Base-by-base conservation (phyloP, 257 asterid genomes). In the Verbena officinalis region DNA sequence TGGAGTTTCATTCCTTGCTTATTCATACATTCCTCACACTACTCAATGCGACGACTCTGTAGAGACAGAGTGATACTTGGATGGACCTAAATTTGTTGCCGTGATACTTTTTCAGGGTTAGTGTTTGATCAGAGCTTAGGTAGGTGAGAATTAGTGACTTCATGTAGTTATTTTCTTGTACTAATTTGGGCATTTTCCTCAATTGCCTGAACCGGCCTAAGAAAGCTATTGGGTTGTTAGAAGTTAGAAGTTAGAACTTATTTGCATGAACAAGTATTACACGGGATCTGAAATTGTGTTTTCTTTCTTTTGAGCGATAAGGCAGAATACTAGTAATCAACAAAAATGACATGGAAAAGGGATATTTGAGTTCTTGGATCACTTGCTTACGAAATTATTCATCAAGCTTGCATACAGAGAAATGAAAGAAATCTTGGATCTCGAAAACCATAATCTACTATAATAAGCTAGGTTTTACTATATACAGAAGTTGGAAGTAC, bases 1-100 rank as follows among this genome's bases (percentile, higher is more conserved):
- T 36, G 96, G 89, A 49, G 76, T 76, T 50, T 79, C 93, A 0
- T 66, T 81, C 34, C 65, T 77, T 69, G 86, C 84, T 31, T 82
- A 82, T 73, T 44, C 83, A 0, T 79, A 55, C 78, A 62, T 75
- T 71, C 81, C 92, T 48, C 75, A 57, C 39, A 30, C 76, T 34
- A 59, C 72, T 75, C 78, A 68, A 57, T 62, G 46, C 62, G 52
- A 55, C 20, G 69, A 82, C 49, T 12, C 66, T 13, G 17, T 60
- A 6, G 76, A 71, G 31, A 64, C 67, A 19, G 73, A 69, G 68
- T 55, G 45, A 40, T 19, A 52, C 19, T 33, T 8, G 33, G 11
- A 36, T 13, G 61, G 39, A 20, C 62, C 56, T 63, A 39, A 55
- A 68, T 30, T 14, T 64, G 21, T 57, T 50, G 20, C n/a, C 56